A percentile compares a stretch with the other conserved stretches of the same genome.
Conservation (phyloP, 345 rosid species). For the Eucalyptus virginea region DNA sequence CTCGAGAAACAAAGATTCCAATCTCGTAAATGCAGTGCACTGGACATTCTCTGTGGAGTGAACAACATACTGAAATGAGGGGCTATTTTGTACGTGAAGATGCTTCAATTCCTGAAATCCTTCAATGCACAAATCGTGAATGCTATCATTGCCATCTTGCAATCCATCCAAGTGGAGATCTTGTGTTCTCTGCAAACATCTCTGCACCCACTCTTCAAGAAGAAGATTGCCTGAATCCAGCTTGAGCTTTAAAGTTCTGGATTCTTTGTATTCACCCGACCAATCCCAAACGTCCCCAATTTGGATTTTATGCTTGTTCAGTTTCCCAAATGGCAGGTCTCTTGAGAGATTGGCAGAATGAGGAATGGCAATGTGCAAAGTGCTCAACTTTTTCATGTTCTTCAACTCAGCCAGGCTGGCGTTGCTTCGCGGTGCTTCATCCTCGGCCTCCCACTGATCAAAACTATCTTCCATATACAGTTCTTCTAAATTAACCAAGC, state of each 20-base stretch:
- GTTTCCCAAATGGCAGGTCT: no score
- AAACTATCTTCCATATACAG: rapidly evolving
- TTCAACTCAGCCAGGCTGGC: rapidly evolving
- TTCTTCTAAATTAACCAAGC: no score
- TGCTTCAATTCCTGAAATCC: no score
- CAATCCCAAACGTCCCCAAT: rapidly evolving
- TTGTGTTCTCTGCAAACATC: rapidly evolving
- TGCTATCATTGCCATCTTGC: no score
- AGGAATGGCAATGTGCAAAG: rapidly evolving
- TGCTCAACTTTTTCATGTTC: rapidly evolving
- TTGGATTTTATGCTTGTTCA: rapidly evolving
- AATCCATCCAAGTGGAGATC: no score
- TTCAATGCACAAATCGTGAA: no score
- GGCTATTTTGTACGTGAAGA: no score
- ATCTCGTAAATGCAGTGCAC: rapidly evolving
- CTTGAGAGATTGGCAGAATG: rapidly evolving
- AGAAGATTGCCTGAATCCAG: no score
- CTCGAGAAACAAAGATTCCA: no score
- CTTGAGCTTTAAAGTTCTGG: no score
- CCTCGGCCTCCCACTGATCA: no score
- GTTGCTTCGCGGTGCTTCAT: rapidly evolving
- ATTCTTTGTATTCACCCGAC: rapidly evolving
- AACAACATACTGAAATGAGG: no score
- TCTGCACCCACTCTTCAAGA: rapidly evolving
- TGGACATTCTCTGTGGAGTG: rapidly evolving